Evolutionary conservation across 768 basidiomycete genomes (phyloP), one percentile per base, ranked within the genome.

Genomic region (Hericium alpestre): DNA sequence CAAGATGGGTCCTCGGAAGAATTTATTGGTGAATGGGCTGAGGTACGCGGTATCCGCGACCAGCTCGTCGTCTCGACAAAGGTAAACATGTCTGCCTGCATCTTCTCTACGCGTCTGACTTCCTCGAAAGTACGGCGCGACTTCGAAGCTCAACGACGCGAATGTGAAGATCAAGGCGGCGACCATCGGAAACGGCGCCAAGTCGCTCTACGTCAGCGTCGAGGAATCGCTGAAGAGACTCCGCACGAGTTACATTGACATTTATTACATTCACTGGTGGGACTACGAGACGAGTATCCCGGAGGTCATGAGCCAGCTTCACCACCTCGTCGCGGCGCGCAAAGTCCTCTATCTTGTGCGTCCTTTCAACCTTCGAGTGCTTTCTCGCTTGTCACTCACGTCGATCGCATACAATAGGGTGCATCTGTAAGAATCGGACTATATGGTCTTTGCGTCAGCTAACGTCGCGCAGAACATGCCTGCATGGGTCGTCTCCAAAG

Each of bases 281-380:
- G 75, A 76, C 59, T 74, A 71, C 58, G 61, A 72, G 1, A 73
- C 72, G 16, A 65, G 67, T 18, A 67, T 78, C 49, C 68, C 69
- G 46, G 76, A 77, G 59, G 56, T 77, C 51, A 76, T 78, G 76
- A 70, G 70, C 43, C 58, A 59, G 12, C 63, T 78, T 11, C 70
- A 77, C 58, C 62, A 68, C 46, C 65, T 76, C 37, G 74, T 78
- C 59, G 65, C 61, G 18, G 50, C 61, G 18, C 72, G 74, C 46
- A 75, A 77, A 62, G 72, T 75, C 25, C 66, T 75, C 12, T 74
- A 74, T 64, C 56, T 65, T 20, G 65, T 66, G 54, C 18, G 60
- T 50, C 10, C 22, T 18, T 51, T 16, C 2, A 4, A 1, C 49
- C 7, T 51, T 22, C 8, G 13, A 22, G 5, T 25, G 3, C 4